phyloP scores from a whole-genome alignment of 2,329 filamentous ascomycete species.

The Calcarisporium arbuscula region DNA sequence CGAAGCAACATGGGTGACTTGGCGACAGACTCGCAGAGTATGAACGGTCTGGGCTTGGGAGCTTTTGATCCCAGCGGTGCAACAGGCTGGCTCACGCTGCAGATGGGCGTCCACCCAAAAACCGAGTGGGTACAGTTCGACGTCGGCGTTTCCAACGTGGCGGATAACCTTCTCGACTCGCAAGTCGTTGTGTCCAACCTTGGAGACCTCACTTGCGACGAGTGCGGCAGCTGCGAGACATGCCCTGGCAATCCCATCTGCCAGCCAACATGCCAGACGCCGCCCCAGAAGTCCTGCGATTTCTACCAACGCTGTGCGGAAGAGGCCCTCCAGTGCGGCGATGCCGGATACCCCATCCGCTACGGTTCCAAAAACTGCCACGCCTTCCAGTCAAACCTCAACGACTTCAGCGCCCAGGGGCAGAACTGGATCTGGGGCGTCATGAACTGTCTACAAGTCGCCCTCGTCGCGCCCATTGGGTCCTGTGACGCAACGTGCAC shows the following conservation, averaged over 20 bases:
- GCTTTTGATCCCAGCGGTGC: no score
- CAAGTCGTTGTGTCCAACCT: no score
- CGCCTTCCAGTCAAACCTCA: slow-evolving; percentile 4
- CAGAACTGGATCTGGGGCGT: slow-evolving; percentile 6
- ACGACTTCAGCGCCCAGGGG: slow-evolving; percentile 3
- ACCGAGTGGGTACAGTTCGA: no score
- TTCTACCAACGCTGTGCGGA: slow-evolving; percentile 7
- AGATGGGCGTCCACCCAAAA: no score
- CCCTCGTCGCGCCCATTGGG: slow-evolving; percentile 3
- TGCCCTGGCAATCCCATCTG: slow-evolving; percentile 3
- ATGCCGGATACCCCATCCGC: slow-evolving; percentile 2
- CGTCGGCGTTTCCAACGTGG: no score
- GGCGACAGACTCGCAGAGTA: no score
- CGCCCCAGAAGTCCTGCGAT: slow-evolving; percentile 4
- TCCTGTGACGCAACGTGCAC: slow-evolving; percentile 6
- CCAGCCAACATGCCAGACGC: slow-evolving; percentile 2
- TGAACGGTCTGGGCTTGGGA: no score
- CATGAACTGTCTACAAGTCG: slow-evolving; percentile 8
- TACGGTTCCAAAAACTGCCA: slow-evolving; percentile 6
- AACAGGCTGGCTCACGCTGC: no score
- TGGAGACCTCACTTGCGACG: no score
- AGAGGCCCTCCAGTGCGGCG: slow-evolving; percentile 3
- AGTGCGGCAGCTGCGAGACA: background rate
- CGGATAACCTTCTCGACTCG: no score
- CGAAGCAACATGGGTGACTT: no score